phyloP scores from a whole-genome alignment of 2,329 filamentous ascomycete genomes.

The Arthrobotrys conoides region DNA sequence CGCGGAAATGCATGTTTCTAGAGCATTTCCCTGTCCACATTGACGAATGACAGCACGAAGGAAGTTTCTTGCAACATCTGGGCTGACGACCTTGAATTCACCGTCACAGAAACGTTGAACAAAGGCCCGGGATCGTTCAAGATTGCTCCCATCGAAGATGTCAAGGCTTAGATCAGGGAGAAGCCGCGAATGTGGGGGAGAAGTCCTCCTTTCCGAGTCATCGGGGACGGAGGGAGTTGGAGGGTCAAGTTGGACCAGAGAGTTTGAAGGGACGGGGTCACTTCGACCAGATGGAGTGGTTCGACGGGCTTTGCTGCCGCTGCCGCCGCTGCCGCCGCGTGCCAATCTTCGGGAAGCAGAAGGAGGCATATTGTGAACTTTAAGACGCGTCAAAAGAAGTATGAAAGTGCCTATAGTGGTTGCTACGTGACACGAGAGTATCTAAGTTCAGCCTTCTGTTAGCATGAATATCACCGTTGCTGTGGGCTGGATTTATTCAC shows the following conservation, averaged over 20 bases:
- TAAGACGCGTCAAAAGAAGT: background rate
- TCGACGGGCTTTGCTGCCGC: background rate
- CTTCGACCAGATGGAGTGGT: background rate
- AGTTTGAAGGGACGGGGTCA: background rate
- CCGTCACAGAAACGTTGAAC: background rate
- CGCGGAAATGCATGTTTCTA: conserved; percentile 17
- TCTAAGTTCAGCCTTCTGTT: background rate
- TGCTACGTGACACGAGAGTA: background rate
- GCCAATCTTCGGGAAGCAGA: background rate
- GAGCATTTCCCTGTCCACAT: conserved; percentile 10
- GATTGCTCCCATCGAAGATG: background rate
- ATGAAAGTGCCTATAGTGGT: background rate
- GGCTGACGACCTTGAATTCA: conserved; percentile 11
- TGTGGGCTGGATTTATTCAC: background rate
- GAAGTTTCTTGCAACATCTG: conserved; percentile 9
- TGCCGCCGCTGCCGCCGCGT: background rate
- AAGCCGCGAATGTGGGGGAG: background rate
- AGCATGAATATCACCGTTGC: background rate
- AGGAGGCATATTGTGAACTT: background rate
- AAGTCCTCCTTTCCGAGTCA: background rate
- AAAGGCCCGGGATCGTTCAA: conserved; percentile 14
- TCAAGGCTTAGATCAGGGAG: background rate
- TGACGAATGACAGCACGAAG: conserved; percentile 38
- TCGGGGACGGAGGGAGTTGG: background rate
- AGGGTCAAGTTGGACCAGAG: background rate